phyloP scores from a whole-genome alignment of 2,329 filamentous ascomycete genomes.

The Sporothrix schenckii region DNA sequence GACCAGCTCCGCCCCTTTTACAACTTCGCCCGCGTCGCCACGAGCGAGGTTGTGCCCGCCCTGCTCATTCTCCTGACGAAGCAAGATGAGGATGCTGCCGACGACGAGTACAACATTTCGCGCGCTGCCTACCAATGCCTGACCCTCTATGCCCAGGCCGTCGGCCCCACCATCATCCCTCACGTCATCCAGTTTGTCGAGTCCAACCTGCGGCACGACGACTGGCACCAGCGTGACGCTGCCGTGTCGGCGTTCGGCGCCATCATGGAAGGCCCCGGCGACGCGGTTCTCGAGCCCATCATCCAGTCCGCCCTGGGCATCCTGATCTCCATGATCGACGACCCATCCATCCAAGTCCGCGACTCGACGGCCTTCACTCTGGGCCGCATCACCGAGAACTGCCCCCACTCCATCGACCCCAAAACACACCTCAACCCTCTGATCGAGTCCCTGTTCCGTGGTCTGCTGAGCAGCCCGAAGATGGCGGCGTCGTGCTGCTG shows the following conservation, averaged over 20 bases:
- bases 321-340: constrained; percentile 89
- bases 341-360: constrained; percentile 84
- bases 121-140: constrained; percentile 95
- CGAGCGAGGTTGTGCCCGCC: constrained; percentile 91
- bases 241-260: constrained; percentile 96
- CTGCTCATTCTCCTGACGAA: constrained; percentile 86
- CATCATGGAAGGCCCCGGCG: constrained; percentile 97
- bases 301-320: constrained; percentile 94
- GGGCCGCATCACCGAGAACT: constrained; percentile 92
- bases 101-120: constrained; percentile 97
- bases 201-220: constrained; percentile 81
- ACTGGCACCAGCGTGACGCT: constrained; percentile 94
- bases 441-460: constrained; percentile 86
- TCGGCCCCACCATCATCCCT: constrained; percentile 79
- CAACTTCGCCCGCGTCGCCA: constrained; percentile 92
- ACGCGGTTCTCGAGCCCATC: constrained; percentile 86
- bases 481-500: constrained; percentile 99
- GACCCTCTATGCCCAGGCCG: constrained; percentile 91
- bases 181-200: constrained; percentile 92
- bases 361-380: constrained; percentile 96
- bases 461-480: constrained; percentile 86
- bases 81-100: constrained; percentile 94
- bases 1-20: constrained; percentile 89
- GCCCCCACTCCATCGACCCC: constrained; percentile 88
- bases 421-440: constrained; percentile 78